Conservation (phyloP, 768 basidiomycete species). For the Dictyophora rubrovolvata region DNA sequence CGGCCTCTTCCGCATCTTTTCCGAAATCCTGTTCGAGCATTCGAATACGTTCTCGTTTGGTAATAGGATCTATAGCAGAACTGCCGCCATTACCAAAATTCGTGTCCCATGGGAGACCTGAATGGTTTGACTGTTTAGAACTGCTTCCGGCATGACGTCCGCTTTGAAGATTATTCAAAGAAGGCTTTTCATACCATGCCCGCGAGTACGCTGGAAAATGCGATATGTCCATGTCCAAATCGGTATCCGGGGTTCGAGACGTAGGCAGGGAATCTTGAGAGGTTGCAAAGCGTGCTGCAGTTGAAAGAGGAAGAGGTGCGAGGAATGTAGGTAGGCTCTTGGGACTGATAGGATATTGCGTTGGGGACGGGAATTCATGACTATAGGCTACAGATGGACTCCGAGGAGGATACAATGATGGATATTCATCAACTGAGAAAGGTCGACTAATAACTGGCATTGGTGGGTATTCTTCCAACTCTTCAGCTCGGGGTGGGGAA, state of each 20-base stretch:
- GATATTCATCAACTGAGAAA: not conserved
- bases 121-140: not conserved
- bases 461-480: constrained; percentile 13
- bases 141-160: not conserved
- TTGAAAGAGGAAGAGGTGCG: constrained; percentile 7
- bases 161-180: not conserved
- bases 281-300: not conserved
- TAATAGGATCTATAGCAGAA: constrained; percentile 8
- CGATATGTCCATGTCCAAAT: constrained; percentile 46
- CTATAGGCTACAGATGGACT: not conserved
- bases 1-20: constrained; percentile 33
- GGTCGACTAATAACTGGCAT: constrained; percentile 11
- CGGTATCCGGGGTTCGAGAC: constrained; percentile 14
- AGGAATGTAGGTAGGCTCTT: constrained; percentile 9
- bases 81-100: not conserved
- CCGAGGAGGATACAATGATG: not conserved
- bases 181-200: constrained; percentile 42
- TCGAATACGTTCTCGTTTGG: constrained; percentile 58
- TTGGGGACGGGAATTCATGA: not conserved
- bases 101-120: constrained; percentile 10
- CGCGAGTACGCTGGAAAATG: constrained; percentile 57
- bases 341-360: constrained; percentile 20
- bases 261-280: constrained; percentile 5
- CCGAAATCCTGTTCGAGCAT: constrained; percentile 65
- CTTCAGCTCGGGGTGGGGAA: not conserved